Conservation (phyloP, 768 basidiomycete genomes). For the Pleurotus sapidus region DNA sequence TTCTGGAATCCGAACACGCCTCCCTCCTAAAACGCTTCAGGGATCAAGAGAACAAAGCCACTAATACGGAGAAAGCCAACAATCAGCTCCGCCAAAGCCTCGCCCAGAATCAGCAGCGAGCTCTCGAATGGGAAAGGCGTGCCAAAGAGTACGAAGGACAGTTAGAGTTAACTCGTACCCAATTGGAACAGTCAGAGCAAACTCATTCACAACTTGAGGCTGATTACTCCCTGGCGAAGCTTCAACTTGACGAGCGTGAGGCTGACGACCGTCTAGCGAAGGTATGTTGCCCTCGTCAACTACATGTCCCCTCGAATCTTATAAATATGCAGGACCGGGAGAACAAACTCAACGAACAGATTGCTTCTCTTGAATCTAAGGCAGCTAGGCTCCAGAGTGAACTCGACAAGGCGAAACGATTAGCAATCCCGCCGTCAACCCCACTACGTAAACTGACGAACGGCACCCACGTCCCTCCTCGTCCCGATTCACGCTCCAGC, state of each 20-base stretch:
- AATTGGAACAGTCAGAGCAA: constrained; percentile 68
- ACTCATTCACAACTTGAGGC: constrained; percentile 63
- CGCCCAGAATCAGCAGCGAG: constrained; percentile 71
- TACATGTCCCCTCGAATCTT: too few relatives aligned
- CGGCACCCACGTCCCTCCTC: constrained; percentile 44
- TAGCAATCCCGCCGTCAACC: constrained; percentile 22
- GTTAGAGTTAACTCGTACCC: constrained; percentile 55
- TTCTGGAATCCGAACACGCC: constrained; percentile 65
- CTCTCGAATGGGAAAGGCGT: constrained; percentile 79
- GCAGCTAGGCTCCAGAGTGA: constrained; percentile 56
- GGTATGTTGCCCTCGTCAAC: constrained; percentile 36
- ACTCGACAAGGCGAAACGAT: constrained; percentile 44
- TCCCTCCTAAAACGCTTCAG: constrained; percentile 69
- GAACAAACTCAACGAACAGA: constrained; percentile 63
- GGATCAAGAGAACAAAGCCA: constrained; percentile 63
- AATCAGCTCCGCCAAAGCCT: constrained; percentile 60
- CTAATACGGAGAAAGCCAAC: constrained; percentile 60
- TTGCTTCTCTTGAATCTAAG: constrained; percentile 59
- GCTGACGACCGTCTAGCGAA: constrained; percentile 64
- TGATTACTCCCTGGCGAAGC: constrained; percentile 62
- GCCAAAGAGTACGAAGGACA: constrained; percentile 68
- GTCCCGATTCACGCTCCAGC: constrained; percentile 77
- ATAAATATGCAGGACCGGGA: constrained; percentile 58
- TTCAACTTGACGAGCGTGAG: constrained; percentile 76
- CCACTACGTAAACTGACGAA: constrained; percentile 38